Conservation (phyloP, 2,329 filamentous ascomycete species). For the Pestalotiopsis sp. region DNA sequence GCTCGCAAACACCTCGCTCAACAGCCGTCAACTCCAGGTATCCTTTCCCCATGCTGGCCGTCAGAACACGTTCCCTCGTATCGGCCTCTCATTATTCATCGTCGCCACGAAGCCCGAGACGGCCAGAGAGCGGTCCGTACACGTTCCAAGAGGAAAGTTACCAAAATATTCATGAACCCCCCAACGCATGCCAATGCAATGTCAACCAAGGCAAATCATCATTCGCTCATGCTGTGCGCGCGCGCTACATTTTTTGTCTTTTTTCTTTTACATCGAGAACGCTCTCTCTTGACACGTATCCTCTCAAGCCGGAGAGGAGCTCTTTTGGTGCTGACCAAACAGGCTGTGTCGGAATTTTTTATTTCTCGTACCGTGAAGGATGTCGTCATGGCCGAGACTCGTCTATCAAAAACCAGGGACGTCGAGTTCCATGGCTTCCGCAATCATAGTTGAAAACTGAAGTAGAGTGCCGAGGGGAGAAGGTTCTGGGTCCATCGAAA, state of each 20-base stretch:
- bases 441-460: constrained; percentile 15
- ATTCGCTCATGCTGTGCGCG: constrained; percentile 3
- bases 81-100: background rate
- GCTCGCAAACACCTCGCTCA: constrained; percentile 8
- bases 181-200: constrained; percentile 6
- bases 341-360: background rate
- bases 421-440: constrained; percentile 4
- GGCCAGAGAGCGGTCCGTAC: background rate
- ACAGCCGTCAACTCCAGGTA: background rate
- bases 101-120: background rate
- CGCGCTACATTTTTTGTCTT: background rate
- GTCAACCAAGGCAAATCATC: constrained; percentile 8
- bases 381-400: background rate
- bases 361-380: background rate
- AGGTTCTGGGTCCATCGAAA: constrained; percentile 12
- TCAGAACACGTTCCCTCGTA: background rate
- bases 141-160: background rate
- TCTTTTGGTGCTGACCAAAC: background rate
- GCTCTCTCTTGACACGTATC: background rate
- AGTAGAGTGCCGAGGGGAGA: constrained; percentile 13
- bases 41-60: background rate
- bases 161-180: background rate
- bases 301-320: background rate
- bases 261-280: background rate
- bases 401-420: background rate